phyloP scores from a whole-genome alignment of 139 green algal species.

The Chlamydomonas eustigma region DNA sequence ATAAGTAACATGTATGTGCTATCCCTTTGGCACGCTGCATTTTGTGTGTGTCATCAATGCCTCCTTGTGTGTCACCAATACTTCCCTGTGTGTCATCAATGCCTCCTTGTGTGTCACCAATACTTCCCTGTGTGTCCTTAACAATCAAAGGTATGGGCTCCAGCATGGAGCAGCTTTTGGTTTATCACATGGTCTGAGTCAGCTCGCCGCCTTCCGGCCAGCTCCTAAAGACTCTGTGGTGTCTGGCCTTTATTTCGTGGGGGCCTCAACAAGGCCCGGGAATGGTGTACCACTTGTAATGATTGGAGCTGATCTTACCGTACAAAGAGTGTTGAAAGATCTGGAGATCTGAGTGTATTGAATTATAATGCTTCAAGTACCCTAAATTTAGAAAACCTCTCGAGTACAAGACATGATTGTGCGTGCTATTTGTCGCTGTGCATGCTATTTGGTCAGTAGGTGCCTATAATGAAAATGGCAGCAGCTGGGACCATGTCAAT shows the following conservation, averaged over 20 bases:
- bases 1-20: neutral
- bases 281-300: constrained; percentile 85
- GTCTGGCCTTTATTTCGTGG: constrained; percentile 71
- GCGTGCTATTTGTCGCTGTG: no score
- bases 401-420: no score
- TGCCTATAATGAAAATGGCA: no score
- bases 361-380: no score
- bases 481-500: no score
- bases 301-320: constrained; percentile 46
- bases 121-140: neutral
- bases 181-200: constrained; percentile 70
- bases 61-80: neutral
- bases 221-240: constrained; percentile 15
- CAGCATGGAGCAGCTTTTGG: constrained; percentile 82
- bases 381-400: no score
- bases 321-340: constrained; percentile 40
- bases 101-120: no score
- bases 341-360: no score
- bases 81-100: neutral
- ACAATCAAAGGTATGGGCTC: constrained; percentile 57
- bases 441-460: no score
- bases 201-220: constrained; percentile 74
- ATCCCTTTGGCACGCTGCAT: neutral
- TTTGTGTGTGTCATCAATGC: neutral
- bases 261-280: constrained; percentile 69